These are phyloP conservation scores for Amanita fuliginea DNA, from an alignment of 768 basidiomycete genomes.

Conservation along the genomic window DNA sequence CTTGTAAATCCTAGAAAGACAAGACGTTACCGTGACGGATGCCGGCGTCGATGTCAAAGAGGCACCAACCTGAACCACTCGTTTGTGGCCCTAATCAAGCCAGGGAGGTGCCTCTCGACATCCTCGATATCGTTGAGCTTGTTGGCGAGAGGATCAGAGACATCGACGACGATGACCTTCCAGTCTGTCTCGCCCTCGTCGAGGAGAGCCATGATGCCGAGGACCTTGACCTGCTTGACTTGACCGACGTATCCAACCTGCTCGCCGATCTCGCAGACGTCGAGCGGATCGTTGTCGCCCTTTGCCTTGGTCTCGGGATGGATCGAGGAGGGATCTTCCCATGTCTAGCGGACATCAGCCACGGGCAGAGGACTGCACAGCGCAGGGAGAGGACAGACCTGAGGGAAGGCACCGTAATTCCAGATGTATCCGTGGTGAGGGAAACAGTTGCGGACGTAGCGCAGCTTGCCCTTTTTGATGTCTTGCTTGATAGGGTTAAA, in stretches of 20 bases:
- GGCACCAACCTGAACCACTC: slow-evolving; percentile 88
- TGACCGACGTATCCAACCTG: slow-evolving; percentile 95
- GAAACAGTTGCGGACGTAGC: slow-evolving; percentile 99
- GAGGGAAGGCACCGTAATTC: slow-evolving; percentile 99
- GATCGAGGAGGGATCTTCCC: slow-evolving; percentile 84
- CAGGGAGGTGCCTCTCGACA: slow-evolving; percentile 95
- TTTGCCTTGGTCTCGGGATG: slow-evolving; percentile 98
- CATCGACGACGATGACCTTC: slow-evolving; percentile 98
- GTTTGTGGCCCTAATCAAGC: slow-evolving; percentile 92
- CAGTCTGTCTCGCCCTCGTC: slow-evolving; percentile 99
- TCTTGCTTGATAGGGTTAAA: slow-evolving; percentile 99
- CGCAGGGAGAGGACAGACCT: slow-evolving; percentile 35
- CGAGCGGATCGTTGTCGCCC: slow-evolving; percentile 98
- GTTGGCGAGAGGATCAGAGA: slow-evolving; percentile 88
- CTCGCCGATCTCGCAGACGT: slow-evolving; percentile 99
- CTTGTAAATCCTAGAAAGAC: slow-evolving; percentile 70
- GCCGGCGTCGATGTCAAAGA: background rate
- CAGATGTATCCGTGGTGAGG: slow-evolving; percentile 99
- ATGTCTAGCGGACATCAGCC: slow-evolving; percentile 52
- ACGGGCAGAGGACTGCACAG: too few species aligned
- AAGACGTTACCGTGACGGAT: slow-evolving; percentile 1
- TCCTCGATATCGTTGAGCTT: slow-evolving; percentile 99
- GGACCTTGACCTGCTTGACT: slow-evolving; percentile 99
- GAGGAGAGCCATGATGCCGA: slow-evolving; percentile 98
- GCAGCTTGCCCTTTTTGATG: slow-evolving; percentile 91